Evolutionary conservation across 2,329 filamentous ascomycete species (phyloP), one percentile per base, ranked within the genome.

Genomic region (Paracoccidioides lutzii): DNA sequence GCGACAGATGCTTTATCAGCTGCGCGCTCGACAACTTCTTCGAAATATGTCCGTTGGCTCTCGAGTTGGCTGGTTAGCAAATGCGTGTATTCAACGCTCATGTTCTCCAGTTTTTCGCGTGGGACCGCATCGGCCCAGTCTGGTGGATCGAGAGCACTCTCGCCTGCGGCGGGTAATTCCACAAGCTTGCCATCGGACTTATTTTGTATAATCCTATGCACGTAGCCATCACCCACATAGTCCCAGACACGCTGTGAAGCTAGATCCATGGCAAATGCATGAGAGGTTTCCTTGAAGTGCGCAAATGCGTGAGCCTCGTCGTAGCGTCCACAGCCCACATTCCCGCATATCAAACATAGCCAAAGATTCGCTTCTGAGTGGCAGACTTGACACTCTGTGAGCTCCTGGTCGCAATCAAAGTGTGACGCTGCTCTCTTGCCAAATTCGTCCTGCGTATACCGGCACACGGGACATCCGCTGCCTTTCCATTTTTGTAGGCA

Each of bases 221-320:
- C 93, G 78, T 95, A 98, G 66, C 86, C 87, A 66, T 98, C 93
- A 4, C 88, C 90, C 0, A 88, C 88, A 61, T 98, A 98, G 71
- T 98, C 93, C 93, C 93, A 98, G 1, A 98, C 90, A 63, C 95
- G 86, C 69, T 98, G 91, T 0, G 90, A 95, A 59, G 86, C 83
- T 41, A 97, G 81, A 68, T 98, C 93, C 68, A 98, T 87, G 32
- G 90, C 87, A 67, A 95, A 98, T 60, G 87, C 87, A 70, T 98
- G 93, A 3, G 83, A 82, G 3, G 88, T 94, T 55, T 88, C 81
- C 71, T 94, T 90, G 81, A 89, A 96, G 71, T 96, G 90, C 10
- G 88, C 85, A 68, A 95, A 95, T 38, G 91, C 90, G 65, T 97
- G 90, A 0, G 90, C 93, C 33, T 85, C 83, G 69, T 96, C 94